Base-by-base conservation (phyloP, 176 grass and related monocot species). In the Calamus simplicifolius region DNA sequence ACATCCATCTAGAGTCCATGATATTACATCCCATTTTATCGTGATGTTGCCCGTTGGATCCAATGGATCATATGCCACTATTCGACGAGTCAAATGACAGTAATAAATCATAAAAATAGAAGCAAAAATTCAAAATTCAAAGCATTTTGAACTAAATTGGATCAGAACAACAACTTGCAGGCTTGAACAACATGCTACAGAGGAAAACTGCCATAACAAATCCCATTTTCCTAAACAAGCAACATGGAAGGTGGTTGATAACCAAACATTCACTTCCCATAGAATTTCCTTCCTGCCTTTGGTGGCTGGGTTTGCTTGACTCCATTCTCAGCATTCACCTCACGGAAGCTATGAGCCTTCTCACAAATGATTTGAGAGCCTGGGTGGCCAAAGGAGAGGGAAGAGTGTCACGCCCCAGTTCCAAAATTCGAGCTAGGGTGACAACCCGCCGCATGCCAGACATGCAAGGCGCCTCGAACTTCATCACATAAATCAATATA, bases 41-140 rank as follows among this genome's bases (percentile, higher is more conserved):
- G 55, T 59, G 17, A 70, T 70, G 54, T 70, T 70, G 15, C 67
- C 67, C 1, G 15, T 49, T 15, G 67, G 67, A 6, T 70, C 67
- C 67, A 59, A 28, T 0, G 55, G 67, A 59, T 70, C 67, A 27
- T 50, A 70, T 49, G 55, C 67, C 30, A 28, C 67, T 50, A 35
- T 15, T 29, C 15, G 18, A 55, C 2, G 21, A 43, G 50, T 70
- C 55, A 13, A 49, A 70, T 49, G 55, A 54, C 19, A 28, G 54
- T 59, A 21, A 3, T 29, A 18, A n/a, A 55, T 23, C 19, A 59
- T 12, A 27, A 28, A 27, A 14, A 27, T 23, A 6, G 8, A 21
- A 56, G n/a, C 6, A 56, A 19, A 19, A 55, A 55, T 6, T 54
- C 6, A 54, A 4, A 54, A 6, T 54, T 54, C 16, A 19, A 54